Conservation (phyloP, 495 filamentous ascomycete species). For the Neurospora sp. region DNA sequence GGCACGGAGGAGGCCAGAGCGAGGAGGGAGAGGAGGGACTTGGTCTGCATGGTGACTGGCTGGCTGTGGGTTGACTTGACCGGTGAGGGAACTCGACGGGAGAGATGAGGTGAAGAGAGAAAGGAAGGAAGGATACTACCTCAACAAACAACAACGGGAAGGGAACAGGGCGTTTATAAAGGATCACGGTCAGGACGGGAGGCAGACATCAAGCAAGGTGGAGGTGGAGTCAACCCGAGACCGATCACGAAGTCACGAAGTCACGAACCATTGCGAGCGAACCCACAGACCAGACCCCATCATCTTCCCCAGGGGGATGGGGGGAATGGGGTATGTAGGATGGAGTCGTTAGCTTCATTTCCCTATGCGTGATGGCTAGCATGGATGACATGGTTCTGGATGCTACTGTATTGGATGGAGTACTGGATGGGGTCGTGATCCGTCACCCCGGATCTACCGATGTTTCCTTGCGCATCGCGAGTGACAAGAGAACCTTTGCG, state of each 20-base stretch:
- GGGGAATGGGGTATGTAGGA: not conserved
- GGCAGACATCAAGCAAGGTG: not conserved
- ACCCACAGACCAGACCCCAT: not conserved
- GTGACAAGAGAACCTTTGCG: not conserved
- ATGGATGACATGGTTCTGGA: not conserved
- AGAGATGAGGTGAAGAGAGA: not conserved
- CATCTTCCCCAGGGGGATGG: not conserved
- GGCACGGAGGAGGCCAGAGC: slow-evolving; percentile 7
- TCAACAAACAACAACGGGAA: not conserved
- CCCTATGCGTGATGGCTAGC: not conserved
- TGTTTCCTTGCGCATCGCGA: not conserved
- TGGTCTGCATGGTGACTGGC: not conserved
- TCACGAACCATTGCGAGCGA: not conserved
- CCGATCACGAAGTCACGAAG: not conserved
- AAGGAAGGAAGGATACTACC: not conserved
- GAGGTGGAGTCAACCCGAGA: not conserved
- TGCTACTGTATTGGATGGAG: not conserved
- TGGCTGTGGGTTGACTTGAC: not conserved
- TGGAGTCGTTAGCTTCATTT: not conserved
- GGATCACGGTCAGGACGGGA: not conserved
- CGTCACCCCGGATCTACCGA: not conserved
- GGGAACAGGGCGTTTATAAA: not conserved
- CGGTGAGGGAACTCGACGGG: not conserved
- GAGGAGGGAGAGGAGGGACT: slow-evolving; percentile 7
- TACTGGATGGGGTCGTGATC: not conserved